These are phyloP conservation scores for Plantago coronopus DNA, from an alignment of 305 asterid species.

Conservation along the genomic window DNA sequence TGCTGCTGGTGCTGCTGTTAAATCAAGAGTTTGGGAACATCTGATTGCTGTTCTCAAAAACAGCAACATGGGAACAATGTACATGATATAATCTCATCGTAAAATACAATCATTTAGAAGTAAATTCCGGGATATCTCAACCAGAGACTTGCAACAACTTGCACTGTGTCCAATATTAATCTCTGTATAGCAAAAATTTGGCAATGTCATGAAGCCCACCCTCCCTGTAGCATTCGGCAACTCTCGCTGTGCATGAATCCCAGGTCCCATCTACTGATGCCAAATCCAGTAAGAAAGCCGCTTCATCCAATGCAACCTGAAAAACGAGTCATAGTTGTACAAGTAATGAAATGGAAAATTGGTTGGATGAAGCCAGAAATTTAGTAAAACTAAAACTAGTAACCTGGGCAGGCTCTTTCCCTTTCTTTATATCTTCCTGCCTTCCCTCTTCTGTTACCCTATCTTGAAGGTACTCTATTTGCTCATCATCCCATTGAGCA, in stretches of 20 bases:
- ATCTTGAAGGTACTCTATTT: constrained; percentile 88
- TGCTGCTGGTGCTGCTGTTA: no score
- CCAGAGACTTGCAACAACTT: not conserved
- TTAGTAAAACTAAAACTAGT: constrained; percentile 8
- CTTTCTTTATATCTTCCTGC: constrained; percentile 76
- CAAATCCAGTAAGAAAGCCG: constrained; percentile 89
- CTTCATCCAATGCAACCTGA: constrained; percentile 89
- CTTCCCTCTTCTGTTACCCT: constrained; percentile 85
- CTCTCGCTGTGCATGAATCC: constrained; percentile 60
- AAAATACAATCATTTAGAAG: no score
- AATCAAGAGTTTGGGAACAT: no score
- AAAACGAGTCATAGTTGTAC: constrained; percentile 15
- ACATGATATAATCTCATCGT: no score
- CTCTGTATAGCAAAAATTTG: constrained; percentile 63
- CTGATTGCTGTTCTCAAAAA: no score
- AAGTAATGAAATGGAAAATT: constrained; percentile 8
- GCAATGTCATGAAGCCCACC: constrained; percentile 74
- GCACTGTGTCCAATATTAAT: constrained; percentile 24
- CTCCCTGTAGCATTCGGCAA: constrained; percentile 75
- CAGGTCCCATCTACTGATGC: constrained; percentile 90
- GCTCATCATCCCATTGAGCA: constrained; percentile 97
- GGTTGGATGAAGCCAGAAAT: constrained; percentile 12
- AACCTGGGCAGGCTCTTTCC: constrained; percentile 93
- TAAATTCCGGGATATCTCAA: constrained; percentile 2
- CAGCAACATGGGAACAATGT: no score